These are phyloP conservation scores for Suillus lakei DNA, from an alignment of 768 basidiomycete genomes.

Conservation along the genomic window DNA sequence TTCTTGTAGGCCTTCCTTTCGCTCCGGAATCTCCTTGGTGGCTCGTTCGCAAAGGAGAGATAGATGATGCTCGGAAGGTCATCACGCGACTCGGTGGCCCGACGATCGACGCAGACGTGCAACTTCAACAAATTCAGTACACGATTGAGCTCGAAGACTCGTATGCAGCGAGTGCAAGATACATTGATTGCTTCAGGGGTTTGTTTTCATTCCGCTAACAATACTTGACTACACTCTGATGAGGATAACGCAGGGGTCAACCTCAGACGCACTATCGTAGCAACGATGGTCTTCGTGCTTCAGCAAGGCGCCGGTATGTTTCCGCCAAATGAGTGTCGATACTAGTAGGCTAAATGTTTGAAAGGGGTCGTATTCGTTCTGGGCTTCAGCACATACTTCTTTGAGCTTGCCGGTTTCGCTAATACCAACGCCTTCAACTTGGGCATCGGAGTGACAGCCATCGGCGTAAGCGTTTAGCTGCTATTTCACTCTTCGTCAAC, in stretches of 20 bases:
- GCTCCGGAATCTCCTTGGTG: conserved; percentile 40
- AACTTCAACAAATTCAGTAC: conserved; percentile 29
- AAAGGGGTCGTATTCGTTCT: conserved; percentile 32
- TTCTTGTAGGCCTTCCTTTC: conserved; percentile 35
- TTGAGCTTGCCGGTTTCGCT: conserved; percentile 40
- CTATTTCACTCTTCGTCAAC: neutral
- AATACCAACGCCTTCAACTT: conserved; percentile 35
- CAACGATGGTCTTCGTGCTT: conserved; percentile 37
- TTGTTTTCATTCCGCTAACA: neutral
- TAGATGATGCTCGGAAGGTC: conserved; percentile 27
- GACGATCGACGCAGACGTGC: conserved; percentile 27
- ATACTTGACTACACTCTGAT: neutral
- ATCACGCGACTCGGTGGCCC: conserved; percentile 25
- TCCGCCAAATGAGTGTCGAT: neutral
- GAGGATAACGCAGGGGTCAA: conserved; percentile 20
- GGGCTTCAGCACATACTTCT: conserved; percentile 39
- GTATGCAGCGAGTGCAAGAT: conserved; percentile 31
- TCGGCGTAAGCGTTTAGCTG: conserved; percentile 23
- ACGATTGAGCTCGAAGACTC: conserved; percentile 36
- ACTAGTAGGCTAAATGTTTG: neutral
- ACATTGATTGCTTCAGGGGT: conserved; percentile 38
- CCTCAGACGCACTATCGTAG: conserved; percentile 29
- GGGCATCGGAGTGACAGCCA: conserved; percentile 32
- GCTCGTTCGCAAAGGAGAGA: conserved; percentile 35
- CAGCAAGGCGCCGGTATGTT: conserved; percentile 29